A percentile compares a stretch with the other conserved stretches of the same genome.
phyloP scores from a whole-genome alignment of 1,284 basidiomycete species.

The Cryptococcus sp. region DNA sequence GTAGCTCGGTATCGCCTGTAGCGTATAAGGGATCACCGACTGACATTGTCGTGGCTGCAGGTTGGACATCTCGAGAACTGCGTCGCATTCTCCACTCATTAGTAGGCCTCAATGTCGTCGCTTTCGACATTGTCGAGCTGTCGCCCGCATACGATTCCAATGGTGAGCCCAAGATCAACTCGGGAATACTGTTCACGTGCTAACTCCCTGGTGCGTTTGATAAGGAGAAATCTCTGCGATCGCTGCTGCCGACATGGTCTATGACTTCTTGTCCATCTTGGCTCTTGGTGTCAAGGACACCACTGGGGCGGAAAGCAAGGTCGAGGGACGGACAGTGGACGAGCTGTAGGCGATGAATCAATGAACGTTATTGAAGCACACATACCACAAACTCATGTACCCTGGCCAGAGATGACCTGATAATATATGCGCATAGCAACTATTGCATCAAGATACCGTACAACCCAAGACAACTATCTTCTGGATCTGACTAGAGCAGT shows the following conservation, averaged over 20 bases:
- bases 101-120: conserved; percentile 52
- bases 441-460: too few species aligned
- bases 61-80: conserved; percentile 55
- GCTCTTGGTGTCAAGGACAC: conserved; percentile 25
- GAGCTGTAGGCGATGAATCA: conserved; percentile 15
- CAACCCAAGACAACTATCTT: too few species aligned
- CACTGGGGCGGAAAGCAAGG: neutral
- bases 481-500: too few species aligned
- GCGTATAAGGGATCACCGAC: neutral
- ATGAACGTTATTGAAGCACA: too few species aligned
- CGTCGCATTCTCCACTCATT: conserved; percentile 51
- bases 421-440: too few species aligned
- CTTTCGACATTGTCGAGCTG: conserved; percentile 47
- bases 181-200: neutral
- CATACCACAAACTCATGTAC: too few species aligned
- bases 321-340: conserved; percentile 6
- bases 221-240: conserved; percentile 50
- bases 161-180: conserved; percentile 15
- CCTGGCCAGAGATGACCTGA: too few species aligned
- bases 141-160: conserved; percentile 51
- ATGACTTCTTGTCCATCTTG: conserved; percentile 42
- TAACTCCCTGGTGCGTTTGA: neutral
- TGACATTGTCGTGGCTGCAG: conserved; percentile 1
- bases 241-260: conserved; percentile 49
- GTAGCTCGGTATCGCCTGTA: neutral